Evolutionary conservation across 192 early-diverging fungal species (phyloP).

Genomic region (Coemansia reversa): DNA sequence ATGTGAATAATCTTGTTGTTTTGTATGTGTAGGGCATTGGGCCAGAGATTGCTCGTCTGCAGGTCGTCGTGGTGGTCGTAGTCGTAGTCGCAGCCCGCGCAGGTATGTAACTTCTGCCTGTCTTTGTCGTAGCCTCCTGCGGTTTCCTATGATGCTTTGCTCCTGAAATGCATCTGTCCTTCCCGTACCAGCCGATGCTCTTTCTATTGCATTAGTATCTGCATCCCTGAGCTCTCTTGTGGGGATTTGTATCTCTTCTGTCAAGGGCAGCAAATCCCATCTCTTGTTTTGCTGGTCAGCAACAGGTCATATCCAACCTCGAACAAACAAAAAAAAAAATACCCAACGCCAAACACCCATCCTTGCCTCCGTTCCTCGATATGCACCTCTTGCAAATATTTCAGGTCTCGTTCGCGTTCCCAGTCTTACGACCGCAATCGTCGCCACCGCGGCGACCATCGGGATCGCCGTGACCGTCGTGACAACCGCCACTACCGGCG

Average conservation of each 20-base stretch:
- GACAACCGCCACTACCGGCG: slow-evolving; percentile 16
- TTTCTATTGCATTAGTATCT: not conserved
- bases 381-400: slow-evolving; percentile 3
- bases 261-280: not conserved
- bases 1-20: not conserved
- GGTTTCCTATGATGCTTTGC: slow-evolving; percentile 1
- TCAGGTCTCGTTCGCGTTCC: slow-evolving; percentile 28
- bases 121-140: not conserved
- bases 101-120: slow-evolving; percentile 30
- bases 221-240: not conserved
- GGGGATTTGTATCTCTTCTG: not conserved
- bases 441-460: slow-evolving; percentile 14
- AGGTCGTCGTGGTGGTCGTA: slow-evolving; percentile 13
- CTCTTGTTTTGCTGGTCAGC: not conserved
- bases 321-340: not conserved
- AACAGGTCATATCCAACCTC: not conserved
- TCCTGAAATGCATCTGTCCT: not conserved
- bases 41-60: slow-evolving; percentile 43
- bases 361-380: slow-evolving; percentile 2
- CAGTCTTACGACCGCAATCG: slow-evolving; percentile 10
- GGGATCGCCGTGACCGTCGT: slow-evolving; percentile 7
- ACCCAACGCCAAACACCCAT: not conserved
- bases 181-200: not conserved
- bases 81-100: slow-evolving; percentile 40
- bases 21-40: slow-evolving; percentile 41